Base-by-base conservation (phyloP, 495 filamentous ascomycete species). In the Extremus antarcticus region DNA sequence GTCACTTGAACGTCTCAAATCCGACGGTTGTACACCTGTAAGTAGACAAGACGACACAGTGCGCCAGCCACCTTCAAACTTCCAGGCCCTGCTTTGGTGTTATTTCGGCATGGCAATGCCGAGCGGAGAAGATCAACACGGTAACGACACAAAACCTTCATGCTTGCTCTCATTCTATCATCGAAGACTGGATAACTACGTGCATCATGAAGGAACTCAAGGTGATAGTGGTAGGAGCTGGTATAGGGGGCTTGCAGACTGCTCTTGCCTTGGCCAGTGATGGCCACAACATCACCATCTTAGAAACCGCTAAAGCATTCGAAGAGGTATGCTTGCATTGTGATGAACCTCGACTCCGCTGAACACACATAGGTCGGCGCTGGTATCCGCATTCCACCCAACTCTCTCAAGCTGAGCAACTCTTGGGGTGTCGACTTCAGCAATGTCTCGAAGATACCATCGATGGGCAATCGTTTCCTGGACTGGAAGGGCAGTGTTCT, bases 321-420 rank as follows among this genome's bases (percentile, higher is more conserved):
- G 51, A 59, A 47, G 60, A 62, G 29, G 60, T 57, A 57, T 1
- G 54, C n/a, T 39, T 39, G 35, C 35, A 9, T 39, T n/a, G 35
- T 9, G n/a, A 39, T 9, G 35, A 9, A 39, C n/a, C 35, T 39
- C n/a, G 35, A 17, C 15, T 45, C 8, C 7, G 17, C 15, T 21
- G 2, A 21, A 46, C 17, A 17, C 2, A 1, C 39, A 11, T n/a
- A 61, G 58, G 56, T 58, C 15, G 60, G 60, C 2, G 60, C 60
- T 22, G 60, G 60, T 25, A 63, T 63, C 35, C 47, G 51, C 19
- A 43, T 63, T 1, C 58, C 60, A 24, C 60, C 60, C 11, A 63
- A 63, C 57, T 51, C 43, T 7, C 54, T 48, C 16, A 47, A 52
- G n/a, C 45, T 63, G 2, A 23, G 25, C 46, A 38, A 32, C 17